Conservation (phyloP, 306 rosid genomes). For the Pyrus communis region DNA sequence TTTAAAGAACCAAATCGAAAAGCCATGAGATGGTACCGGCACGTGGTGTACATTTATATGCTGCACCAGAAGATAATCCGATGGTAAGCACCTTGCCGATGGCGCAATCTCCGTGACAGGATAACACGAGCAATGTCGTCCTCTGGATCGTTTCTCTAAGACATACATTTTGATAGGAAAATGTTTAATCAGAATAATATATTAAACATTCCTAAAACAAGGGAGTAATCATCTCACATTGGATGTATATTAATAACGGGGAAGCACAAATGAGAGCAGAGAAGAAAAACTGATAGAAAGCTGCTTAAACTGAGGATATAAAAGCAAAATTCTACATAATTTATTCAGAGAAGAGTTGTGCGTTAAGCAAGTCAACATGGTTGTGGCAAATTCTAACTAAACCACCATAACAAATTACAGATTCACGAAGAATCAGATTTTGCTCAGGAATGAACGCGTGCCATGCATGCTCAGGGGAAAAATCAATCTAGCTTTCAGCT, state of each 20-base stretch:
- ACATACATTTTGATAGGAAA: too few relatives aligned
- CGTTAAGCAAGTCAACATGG: conserved; percentile 17
- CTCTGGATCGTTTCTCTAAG: neutral
- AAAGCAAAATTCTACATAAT: conserved; percentile 17
- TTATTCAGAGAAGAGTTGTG: conserved; percentile 10
- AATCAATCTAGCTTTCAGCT: conserved; percentile 28
- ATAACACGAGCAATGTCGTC: neutral
- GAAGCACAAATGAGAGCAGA: neutral
- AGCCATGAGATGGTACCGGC: too few relatives aligned
- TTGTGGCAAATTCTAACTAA: conserved; percentile 11
- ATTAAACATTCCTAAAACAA: neutral
- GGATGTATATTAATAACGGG: neutral
- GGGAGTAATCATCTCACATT: neutral
- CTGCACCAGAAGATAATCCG: too few relatives aligned
- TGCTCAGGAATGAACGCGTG: conserved; percentile 15
- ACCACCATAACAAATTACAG: neutral
- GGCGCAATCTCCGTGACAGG: neutral
- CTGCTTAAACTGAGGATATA: conserved; percentile 1
- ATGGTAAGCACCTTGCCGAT: too few relatives aligned
- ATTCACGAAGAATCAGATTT: neutral
- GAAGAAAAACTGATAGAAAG: neutral
- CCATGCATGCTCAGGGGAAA: conserved; percentile 7
- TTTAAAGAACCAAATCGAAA: too few relatives aligned
- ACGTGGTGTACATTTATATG: too few relatives aligned
- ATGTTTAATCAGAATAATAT: too few relatives aligned